Base-by-base conservation (phyloP, 306 rosid species). In the Vigna mungo region DNA sequence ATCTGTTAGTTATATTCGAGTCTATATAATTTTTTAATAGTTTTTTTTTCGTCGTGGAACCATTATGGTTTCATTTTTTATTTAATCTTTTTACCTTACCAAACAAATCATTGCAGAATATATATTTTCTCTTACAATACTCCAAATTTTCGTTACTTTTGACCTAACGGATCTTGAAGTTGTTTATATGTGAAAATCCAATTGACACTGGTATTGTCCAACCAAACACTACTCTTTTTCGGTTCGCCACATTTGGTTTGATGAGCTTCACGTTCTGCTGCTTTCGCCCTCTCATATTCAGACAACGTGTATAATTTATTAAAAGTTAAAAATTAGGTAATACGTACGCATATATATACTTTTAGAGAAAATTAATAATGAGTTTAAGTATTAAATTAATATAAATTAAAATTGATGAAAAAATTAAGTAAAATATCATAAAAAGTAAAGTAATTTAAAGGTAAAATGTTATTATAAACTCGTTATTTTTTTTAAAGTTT, bases 231-330 rank as follows among this genome's bases (percentile, higher is more conserved):
- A 32, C 5, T 34, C 64, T 36, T 53, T 39, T 77, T 55, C 81
- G 75, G 37, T 9, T 58, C 81, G 49, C 68, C 68, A 55, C 59
- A 41, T 66, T 49, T 75, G 59, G 16, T 15, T 62, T 6, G 17
- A 17, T 9, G 41, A 46, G 37, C 62, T 34, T 75, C 7, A 2
- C 12, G 37, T 36, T 39, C 11, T 25, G 27, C 27, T 25, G 27
- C 27, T 25, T 25, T 25, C 27, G 27, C 27, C 4, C 27, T 25
- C 27, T 25, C 27, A 9, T 2, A 8, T 7, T 7, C 11, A 8
- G 44, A 34, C 1, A 34, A 6, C 7, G 4, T 34, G 37, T 34
- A 34, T 34, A 34, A 34, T 34, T 34, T 5, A 34, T 5, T 5
- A 34, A 34, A 34, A 34, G 1, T 34, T 34, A 34, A 34, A 34